Base-by-base conservation (phyloP, 768 basidiomycete genomes). In the Mycena alexandri region DNA sequence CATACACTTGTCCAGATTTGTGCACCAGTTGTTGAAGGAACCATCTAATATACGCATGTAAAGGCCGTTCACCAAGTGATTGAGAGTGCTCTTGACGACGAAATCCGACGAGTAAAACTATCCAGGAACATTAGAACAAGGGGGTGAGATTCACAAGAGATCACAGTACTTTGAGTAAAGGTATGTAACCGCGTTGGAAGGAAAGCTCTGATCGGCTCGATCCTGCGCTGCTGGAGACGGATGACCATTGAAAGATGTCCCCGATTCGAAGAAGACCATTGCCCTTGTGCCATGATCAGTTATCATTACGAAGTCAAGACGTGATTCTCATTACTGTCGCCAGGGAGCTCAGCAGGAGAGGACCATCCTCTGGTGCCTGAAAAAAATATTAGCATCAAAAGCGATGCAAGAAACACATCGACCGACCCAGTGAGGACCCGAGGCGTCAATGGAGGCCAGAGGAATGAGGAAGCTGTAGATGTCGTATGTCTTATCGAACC, bases 21-120 rank as follows among this genome's bases (percentile, higher is more conserved):
- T 70, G 19, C 79, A 79, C 53, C 89, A 81, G 41, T 69, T 73
- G 2, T 81, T 78, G 50, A 87, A 76, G 59, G 88, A 84, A 42
- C 38, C 10, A 38, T 84, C 79, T 24, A 87, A 67, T 24, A 90
- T 68, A 10, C 78, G 76, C 38, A 76, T 77, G 65, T 86, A 87
- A 6, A 89, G 77, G 1, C 78, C 78, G 58, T 90, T 90, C 44
- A 85, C 82, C 41, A 80, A 75, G 46, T 84, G 82, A 19, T 75
- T 79, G 25, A 88, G 68, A 1, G 85, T 89, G 67, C 86, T 88
- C 74, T 87, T 87, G 43, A 89, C 72, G 9, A 91, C 83, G 53
- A 85, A 84, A 21, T 87, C 85, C 11, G 89, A 89, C 0, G 89
- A 83, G 44, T 88, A 75, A 73, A 89, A 89, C 88, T 90, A 43